Conservation (phyloP, 1,139 yeast genomes). For the Suhomyces ambrosiae region DNA sequence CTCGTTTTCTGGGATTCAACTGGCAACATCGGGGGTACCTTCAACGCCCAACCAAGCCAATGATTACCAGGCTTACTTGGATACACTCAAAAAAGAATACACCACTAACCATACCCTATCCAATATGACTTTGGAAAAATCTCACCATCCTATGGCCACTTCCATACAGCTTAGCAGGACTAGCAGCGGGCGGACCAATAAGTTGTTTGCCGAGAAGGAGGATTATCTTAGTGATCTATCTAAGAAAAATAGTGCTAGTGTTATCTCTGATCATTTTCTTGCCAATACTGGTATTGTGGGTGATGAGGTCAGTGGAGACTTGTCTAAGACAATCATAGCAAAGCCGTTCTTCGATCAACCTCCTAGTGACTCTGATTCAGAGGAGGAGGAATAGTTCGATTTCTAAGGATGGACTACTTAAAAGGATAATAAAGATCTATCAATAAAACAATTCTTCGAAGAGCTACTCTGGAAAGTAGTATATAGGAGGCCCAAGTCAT, state of each 20-base stretch:
- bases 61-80: conserved; percentile 26
- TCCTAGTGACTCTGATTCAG: conserved; percentile 41
- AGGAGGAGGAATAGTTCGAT: conserved; percentile 11
- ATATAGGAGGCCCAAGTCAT: no score
- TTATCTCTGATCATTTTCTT: conserved; percentile 2
- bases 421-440: no score
- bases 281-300: conserved; percentile 13
- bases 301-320: conserved; percentile 7
- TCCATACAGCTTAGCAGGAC: conserved; percentile 5
- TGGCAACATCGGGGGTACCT: conserved; percentile 6
- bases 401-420: no score
- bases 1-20: conserved; percentile 1
- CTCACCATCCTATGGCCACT: conserved; percentile 2
- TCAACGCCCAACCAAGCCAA: conserved; percentile 10
- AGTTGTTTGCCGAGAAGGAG: conserved; percentile 6
- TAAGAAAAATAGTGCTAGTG: conserved; percentile 2
- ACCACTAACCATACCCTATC: conserved; percentile 2
- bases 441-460: no score
- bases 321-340: conserved; percentile 34
- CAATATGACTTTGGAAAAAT: not conserved
- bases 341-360: conserved; percentile 45
- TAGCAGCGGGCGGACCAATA: conserved; percentile 6
- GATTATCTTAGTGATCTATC: conserved; percentile 5
- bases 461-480: not conserved
- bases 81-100: conserved; percentile 16